Conservation (phyloP, 2,329 filamentous ascomycete species). For the Penicillium sumatraense region DNA sequence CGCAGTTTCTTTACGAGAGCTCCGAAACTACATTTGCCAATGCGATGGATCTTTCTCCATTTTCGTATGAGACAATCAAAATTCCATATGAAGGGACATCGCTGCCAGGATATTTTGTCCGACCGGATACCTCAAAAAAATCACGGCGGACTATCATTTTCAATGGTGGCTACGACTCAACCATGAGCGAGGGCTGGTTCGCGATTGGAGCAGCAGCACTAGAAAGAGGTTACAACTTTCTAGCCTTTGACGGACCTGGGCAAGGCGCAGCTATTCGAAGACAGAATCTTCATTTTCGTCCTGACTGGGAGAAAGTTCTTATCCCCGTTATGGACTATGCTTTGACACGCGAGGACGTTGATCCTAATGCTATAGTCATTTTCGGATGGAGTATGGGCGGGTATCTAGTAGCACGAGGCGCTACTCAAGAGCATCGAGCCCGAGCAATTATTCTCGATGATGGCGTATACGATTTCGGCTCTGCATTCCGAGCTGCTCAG, state of each 20-base stretch:
- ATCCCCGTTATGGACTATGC: conserved; percentile 37
- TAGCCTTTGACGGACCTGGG: conserved; percentile 40
- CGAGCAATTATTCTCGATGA: conserved; percentile 29
- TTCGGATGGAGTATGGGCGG: conserved; percentile 37
- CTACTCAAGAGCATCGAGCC: conserved; percentile 34
- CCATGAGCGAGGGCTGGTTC: conserved; percentile 35
- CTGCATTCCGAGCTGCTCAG: conserved; percentile 13
- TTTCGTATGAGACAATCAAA: conserved; percentile 11
- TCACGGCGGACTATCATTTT: conserved; percentile 20
- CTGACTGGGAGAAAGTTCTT: conserved; percentile 37
- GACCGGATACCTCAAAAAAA: conserved; percentile 6
- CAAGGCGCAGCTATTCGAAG: conserved; percentile 33
- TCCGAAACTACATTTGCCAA: neutral
- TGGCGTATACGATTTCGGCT: conserved; percentile 21
- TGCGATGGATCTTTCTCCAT: conserved; percentile 5
- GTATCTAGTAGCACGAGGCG: conserved; percentile 35
- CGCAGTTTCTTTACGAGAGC: conserved; percentile 5
- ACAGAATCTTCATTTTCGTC: conserved; percentile 32
- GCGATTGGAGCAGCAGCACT: conserved; percentile 30
- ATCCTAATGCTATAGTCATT: conserved; percentile 29
- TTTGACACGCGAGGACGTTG: conserved; percentile 22
- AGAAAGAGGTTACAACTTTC: conserved; percentile 35
- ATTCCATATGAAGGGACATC: conserved; percentile 23
- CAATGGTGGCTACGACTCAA: conserved; percentile 35
- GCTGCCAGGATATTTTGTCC: conserved; percentile 20